These are phyloP conservation scores for Fusarium oligoseptatum DNA, from an alignment of 2,329 filamentous ascomycete species.

Conservation along the genomic window DNA sequence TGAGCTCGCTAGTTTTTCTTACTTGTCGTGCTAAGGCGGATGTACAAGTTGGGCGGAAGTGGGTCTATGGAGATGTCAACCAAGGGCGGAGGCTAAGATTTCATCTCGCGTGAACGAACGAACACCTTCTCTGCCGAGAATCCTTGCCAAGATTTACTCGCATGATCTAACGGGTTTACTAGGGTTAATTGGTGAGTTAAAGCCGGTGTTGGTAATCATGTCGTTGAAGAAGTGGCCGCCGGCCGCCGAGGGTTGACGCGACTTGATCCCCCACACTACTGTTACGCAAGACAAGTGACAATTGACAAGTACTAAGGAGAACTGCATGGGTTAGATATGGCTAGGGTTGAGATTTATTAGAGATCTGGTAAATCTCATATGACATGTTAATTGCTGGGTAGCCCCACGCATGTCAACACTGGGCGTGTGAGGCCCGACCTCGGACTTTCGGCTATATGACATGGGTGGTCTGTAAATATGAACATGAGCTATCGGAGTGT, in stretches of 20 bases:
- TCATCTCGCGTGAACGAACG: constrained; percentile 5
- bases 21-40: constrained; percentile 31
- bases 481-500: too few species aligned
- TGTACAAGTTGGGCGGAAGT: constrained; percentile 33
- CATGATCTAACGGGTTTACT: not conserved
- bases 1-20: not conserved
- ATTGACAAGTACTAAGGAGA: too few species aligned
- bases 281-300: not conserved
- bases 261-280: not conserved
- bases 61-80: constrained; percentile 26
- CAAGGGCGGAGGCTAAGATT: constrained; percentile 34
- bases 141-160: not conserved
- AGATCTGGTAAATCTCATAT: not conserved
- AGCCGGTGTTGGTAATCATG: not conserved
- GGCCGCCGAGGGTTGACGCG: not conserved
- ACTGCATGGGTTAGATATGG: not conserved
- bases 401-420: not conserved
- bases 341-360: not conserved
- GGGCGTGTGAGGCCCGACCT: not conserved
- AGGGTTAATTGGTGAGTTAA: not conserved
- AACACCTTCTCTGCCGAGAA: not conserved
- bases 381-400: not conserved
- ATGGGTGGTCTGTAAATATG: too few species aligned
- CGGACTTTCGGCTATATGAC: not conserved
- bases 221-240: not conserved